phyloP scores from a whole-genome alignment of 257 asterid species.

The Agastache rugosa region DNA sequence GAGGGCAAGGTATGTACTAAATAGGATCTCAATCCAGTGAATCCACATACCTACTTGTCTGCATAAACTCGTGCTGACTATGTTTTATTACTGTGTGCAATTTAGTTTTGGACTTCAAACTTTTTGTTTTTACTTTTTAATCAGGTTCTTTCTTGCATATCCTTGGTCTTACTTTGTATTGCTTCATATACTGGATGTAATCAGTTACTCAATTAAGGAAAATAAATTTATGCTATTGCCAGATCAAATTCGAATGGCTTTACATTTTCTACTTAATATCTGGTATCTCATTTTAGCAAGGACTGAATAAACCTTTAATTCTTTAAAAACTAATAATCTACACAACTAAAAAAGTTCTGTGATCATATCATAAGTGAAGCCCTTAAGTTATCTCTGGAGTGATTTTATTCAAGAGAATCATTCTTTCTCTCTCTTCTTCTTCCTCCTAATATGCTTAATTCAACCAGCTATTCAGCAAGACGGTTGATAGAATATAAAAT shows the following conservation, averaged over 20 bases:
- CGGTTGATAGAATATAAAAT: conserved; percentile 3
- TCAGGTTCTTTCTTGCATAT: too few species aligned
- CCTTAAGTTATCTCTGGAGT: background rate
- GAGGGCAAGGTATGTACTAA: conserved; percentile 72
- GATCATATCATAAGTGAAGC: background rate
- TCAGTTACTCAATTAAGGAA: background rate
- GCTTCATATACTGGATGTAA: conserved; percentile 4
- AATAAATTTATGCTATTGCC: background rate
- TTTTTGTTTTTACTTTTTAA: too few species aligned
- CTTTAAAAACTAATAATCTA: background rate
- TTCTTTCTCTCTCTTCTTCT: background rate
- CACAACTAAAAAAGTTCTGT: background rate
- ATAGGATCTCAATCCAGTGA: conserved; percentile 28
- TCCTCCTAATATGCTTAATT: background rate
- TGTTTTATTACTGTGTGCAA: conserved; percentile 35
- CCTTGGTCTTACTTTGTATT: too few species aligned
- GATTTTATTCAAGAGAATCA: background rate
- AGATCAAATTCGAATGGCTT: background rate
- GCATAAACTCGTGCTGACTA: conserved; percentile 35
- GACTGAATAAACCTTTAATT: background rate
- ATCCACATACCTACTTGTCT: conserved; percentile 32
- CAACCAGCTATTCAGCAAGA: conserved; percentile 1
- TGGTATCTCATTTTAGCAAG: conserved; percentile 9
- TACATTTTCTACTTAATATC: background rate
- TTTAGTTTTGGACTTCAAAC: too few species aligned